Conservation (phyloP, 768 basidiomycete genomes). For the Podaxis mareebaensis region DNA sequence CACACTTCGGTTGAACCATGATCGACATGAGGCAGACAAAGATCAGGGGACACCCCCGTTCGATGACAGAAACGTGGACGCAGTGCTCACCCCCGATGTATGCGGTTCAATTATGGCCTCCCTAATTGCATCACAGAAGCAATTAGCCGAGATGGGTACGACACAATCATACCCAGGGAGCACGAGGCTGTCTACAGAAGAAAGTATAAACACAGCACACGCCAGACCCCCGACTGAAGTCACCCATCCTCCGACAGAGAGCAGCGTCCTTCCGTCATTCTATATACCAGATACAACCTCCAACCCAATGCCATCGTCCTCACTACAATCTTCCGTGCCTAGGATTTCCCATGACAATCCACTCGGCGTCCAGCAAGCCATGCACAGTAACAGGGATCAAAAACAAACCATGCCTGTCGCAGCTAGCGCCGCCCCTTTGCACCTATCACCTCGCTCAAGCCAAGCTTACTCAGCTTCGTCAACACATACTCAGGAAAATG, state of each 20-base stretch:
- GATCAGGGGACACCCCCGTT: not conserved
- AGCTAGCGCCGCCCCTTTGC: not conserved
- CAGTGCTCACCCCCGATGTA: slow-evolving; percentile 6
- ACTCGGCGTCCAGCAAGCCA: not conserved
- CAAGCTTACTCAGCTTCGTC: not conserved
- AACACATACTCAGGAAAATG: not conserved
- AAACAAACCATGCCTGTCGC: not conserved
- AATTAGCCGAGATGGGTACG: not conserved
- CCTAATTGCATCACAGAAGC: not conserved
- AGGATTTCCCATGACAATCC: not conserved
- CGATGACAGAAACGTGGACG: slow-evolving; percentile 2
- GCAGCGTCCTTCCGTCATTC: not conserved
- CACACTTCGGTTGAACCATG: not conserved
- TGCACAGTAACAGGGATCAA: not conserved
- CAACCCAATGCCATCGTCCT: not conserved
- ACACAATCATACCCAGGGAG: not conserved
- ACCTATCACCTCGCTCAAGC: not conserved
- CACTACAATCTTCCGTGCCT: not conserved
- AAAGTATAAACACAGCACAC: not conserved
- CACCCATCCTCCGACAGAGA: not conserved
- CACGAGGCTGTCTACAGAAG: too few relatives aligned
- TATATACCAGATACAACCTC: not conserved
- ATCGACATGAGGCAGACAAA: not conserved
- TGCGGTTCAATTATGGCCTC: slow-evolving; percentile 6
- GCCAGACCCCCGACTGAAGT: not conserved